Conservation (phyloP, 352 stramenopile species). For the Globisporangium spiculum region DNA sequence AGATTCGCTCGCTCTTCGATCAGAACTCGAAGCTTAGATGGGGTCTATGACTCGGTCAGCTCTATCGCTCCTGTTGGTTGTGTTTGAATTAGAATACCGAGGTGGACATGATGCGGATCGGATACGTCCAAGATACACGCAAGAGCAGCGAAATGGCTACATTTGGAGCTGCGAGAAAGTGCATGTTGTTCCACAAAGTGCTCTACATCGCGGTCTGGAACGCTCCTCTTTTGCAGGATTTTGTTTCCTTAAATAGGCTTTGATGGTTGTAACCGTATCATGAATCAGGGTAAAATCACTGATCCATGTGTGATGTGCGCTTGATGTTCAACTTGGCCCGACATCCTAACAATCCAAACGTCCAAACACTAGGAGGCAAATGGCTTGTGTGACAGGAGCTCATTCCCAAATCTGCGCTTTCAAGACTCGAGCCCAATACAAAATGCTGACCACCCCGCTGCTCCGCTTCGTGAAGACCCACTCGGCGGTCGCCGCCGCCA, state of each 20-base stretch:
- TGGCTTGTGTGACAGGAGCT: neutral
- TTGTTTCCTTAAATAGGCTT: too few species aligned
- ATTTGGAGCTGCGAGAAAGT: neutral
- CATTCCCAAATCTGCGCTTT: conserved; percentile 10
- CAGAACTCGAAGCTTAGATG: neutral
- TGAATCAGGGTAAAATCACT: too few species aligned
- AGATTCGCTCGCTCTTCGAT: neutral
- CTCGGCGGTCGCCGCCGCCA: conserved; percentile 1
- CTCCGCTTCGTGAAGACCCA: conserved; percentile 25
- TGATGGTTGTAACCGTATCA: too few species aligned
- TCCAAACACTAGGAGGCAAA: neutral
- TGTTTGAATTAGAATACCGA: neutral
- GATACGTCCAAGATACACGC: conserved; percentile 1
- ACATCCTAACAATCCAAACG: neutral
- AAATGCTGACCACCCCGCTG: conserved; percentile 29
- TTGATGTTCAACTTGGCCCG: conserved; percentile 8
- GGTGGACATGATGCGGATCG: neutral
- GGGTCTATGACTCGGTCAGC: neutral
- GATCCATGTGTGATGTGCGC: neutral
- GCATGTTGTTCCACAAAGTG: neutral
- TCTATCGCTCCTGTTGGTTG: neutral
- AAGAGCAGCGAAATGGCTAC: conserved; percentile 4
- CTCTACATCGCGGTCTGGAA: neutral
- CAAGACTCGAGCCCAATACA: neutral
- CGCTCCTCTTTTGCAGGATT: neutral